Evolutionary conservation across 192 early-diverging fungal genomes (phyloP).

Genomic region (Ramicandelaber brevisporus): DNA sequence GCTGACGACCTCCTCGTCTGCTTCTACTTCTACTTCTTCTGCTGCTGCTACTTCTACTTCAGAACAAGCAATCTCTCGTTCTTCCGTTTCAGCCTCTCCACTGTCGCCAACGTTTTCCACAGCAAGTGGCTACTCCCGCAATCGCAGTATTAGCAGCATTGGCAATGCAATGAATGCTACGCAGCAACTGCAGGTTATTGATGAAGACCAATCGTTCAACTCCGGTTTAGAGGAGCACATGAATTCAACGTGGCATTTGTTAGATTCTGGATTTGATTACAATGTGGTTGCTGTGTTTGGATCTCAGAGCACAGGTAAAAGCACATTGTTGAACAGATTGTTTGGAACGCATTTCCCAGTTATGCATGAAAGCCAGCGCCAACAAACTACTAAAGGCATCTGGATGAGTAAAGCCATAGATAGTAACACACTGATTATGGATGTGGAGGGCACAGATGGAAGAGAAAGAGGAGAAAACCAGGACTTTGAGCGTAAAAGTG

Average conservation of each 20-base stretch:
- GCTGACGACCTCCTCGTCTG: too few species aligned
- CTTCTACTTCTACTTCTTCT: too few species aligned
- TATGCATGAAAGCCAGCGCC: constrained; percentile 63
- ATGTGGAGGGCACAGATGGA: constrained; percentile 98
- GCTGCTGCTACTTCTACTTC: too few species aligned
- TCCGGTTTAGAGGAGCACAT: too few species aligned
- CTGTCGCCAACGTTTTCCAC: too few species aligned
- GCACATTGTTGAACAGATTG: constrained; percentile 61
- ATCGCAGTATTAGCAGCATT: too few species aligned
- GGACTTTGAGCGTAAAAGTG: constrained; percentile 97
- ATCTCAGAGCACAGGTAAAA: constrained; percentile 95
- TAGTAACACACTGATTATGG: constrained; percentile 74
- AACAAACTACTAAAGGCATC: constrained; percentile 95
- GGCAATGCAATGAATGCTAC: too few species aligned
- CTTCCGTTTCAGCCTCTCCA: too few species aligned
- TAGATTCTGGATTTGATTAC: constrained; percentile 78
- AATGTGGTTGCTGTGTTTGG: constrained; percentile 96
- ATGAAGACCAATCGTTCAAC: too few species aligned
- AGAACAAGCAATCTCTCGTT: too few species aligned
- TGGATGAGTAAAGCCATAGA: constrained; percentile 75
- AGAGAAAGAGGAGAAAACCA: constrained; percentile 96
- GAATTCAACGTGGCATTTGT: constrained; percentile 52
- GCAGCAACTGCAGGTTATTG: too few species aligned
- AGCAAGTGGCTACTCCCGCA: too few species aligned
- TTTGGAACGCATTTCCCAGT: constrained; percentile 78